Evolutionary conservation across 495 filamentous ascomycete species (phyloP).

Genomic region (Tuber umbilicatum): DNA sequence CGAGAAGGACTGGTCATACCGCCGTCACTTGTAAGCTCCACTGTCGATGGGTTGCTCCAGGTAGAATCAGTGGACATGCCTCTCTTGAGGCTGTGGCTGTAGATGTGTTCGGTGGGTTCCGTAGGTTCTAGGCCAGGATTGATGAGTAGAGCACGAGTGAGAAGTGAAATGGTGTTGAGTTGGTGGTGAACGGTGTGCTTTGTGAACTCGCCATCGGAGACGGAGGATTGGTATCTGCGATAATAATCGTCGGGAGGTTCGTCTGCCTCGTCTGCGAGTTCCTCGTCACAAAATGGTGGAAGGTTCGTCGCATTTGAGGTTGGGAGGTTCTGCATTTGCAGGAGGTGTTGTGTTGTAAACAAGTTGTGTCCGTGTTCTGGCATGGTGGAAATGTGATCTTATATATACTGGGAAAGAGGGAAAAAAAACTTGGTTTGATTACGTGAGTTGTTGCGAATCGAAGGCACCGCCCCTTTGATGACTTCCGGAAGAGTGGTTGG

Average conservation of each 20-base stretch:
- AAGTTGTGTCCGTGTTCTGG: conserved; percentile 31
- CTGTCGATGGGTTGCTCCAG: conserved; percentile 73
- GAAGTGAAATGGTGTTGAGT: conserved; percentile 54
- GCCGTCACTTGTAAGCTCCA: conserved; percentile 84
- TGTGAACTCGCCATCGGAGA: conserved; percentile 27
- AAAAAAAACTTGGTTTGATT: conserved; percentile 20
- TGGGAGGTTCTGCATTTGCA: conserved; percentile 37
- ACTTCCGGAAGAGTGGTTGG: conserved; percentile 5
- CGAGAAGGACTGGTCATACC: conserved; percentile 86
- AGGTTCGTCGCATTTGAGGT: conserved; percentile 40
- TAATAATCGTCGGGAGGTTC: conserved; percentile 37
- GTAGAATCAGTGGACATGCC: conserved; percentile 50
- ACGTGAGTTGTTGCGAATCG: conserved; percentile 33
- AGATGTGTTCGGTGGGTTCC: conserved; percentile 37
- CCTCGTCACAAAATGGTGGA: conserved; percentile 39
- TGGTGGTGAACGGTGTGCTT: conserved; percentile 30
- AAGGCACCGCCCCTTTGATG: conserved; percentile 8
- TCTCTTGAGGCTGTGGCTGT: conserved; percentile 41
- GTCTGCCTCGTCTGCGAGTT: conserved; percentile 40
- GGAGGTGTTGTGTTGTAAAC: conserved; percentile 27
- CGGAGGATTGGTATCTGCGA: background rate
- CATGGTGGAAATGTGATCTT: conserved; percentile 20
- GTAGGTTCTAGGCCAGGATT: conserved; percentile 52
- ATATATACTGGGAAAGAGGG: conserved; percentile 20
- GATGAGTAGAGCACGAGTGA: conserved; percentile 69